phyloP scores from a whole-genome alignment of 2,329 filamentous ascomycete genomes.

The Penicillium sp. region DNA sequence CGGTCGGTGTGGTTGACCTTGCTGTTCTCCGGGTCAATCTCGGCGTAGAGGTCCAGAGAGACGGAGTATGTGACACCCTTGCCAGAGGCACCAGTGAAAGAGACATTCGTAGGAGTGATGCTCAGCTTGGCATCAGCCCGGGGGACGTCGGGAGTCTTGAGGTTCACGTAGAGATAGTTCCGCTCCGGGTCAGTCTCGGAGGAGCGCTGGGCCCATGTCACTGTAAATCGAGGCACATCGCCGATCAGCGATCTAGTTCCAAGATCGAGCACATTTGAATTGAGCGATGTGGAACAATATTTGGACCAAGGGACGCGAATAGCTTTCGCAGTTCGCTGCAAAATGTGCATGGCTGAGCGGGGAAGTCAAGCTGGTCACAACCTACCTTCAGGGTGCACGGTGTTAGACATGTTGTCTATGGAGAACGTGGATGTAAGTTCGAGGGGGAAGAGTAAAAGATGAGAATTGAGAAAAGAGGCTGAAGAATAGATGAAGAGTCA shows the following conservation, averaged over 20 bases:
- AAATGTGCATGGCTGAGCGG: constrained; percentile 28
- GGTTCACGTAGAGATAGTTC: constrained; percentile 94
- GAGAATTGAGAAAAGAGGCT: constrained; percentile 12
- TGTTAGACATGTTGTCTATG: constrained; percentile 27
- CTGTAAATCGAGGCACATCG: constrained; percentile 51
- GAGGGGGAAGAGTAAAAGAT: constrained; percentile 5
- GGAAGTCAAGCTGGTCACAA: constrained; percentile 31
- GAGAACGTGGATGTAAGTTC: constrained; percentile 3
- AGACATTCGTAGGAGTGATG: constrained; percentile 73
- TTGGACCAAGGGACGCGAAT: constrained; percentile 7
- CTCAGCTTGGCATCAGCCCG: constrained; percentile 77
- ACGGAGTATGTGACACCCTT: constrained; percentile 87
- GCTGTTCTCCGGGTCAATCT: constrained; percentile 83
- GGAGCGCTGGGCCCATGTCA: constrained; percentile 98
- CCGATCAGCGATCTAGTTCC: not conserved
- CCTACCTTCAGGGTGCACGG: constrained; percentile 51
- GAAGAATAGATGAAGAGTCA: constrained; percentile 11
- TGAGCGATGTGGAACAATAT: not conserved
- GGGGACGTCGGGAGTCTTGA: constrained; percentile 83
- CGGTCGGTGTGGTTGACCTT: constrained; percentile 87
- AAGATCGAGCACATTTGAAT: constrained; percentile 7
- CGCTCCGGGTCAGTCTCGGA: constrained; percentile 75
- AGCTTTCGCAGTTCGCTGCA: constrained; percentile 20
- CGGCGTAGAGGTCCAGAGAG: constrained; percentile 82
- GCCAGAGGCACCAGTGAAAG: constrained; percentile 80